phyloP scores from a whole-genome alignment of 768 basidiomycete genomes.

The Tricholoma hemisulphureum region DNA sequence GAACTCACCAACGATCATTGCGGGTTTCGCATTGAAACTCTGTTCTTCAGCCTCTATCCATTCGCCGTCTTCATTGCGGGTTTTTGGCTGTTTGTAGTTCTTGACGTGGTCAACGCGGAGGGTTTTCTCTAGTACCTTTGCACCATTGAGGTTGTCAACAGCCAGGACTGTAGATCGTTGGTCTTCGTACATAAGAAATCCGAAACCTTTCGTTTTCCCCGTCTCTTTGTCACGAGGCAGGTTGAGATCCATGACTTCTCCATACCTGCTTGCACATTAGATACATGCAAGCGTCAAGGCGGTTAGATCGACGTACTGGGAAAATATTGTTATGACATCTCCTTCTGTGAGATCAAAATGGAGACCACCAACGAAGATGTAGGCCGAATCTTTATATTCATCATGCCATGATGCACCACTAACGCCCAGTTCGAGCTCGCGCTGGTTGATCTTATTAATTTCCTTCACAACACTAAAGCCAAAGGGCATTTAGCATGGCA shows the following conservation, averaged over 20 bases:
- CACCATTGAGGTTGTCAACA: constrained; percentile 98
- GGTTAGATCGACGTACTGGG: constrained; percentile 58
- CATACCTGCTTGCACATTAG: constrained; percentile 60
- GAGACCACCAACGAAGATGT: constrained; percentile 90
- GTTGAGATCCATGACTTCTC: constrained; percentile 95
- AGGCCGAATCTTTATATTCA: constrained; percentile 97
- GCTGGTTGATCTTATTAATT: constrained; percentile 91
- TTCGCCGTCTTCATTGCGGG: constrained; percentile 79
- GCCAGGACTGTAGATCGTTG: constrained; percentile 94
- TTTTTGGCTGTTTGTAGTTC: constrained; percentile 85
- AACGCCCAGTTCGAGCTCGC: constrained; percentile 77
- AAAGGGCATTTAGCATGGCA: constrained; percentile 9
- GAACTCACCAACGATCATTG: constrained; percentile 58
- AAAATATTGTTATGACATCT: constrained; percentile 95
- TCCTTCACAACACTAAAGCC: constrained; percentile 78
- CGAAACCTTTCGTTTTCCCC: constrained; percentile 88
- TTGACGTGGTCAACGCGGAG: constrained; percentile 92
- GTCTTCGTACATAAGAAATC: constrained; percentile 98
- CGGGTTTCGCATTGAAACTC: constrained; percentile 83
- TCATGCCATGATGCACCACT: constrained; percentile 89
- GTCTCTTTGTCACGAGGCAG: constrained; percentile 93
- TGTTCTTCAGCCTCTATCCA: constrained; percentile 83
- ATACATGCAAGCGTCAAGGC: constrained; percentile 1
- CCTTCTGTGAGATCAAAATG: constrained; percentile 91
- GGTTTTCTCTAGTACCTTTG: constrained; percentile 79